Evolutionary conservation across 169 alveolate species (phyloP), one percentile per base, ranked within the genome.

Genomic region (Ichthyophthirius multifiliis): DNA sequence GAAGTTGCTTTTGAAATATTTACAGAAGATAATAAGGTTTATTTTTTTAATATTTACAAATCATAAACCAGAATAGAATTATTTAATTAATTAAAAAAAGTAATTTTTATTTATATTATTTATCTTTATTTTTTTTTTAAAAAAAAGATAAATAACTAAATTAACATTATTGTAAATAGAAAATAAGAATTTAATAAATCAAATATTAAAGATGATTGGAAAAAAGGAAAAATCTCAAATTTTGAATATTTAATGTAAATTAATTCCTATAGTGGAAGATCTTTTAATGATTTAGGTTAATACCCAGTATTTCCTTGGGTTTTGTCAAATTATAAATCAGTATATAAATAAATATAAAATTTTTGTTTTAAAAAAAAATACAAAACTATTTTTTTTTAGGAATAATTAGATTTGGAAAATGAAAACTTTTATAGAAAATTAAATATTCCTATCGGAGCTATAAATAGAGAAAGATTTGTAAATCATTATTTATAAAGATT

Each of bases 241-340:
- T 88, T 83, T 71, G 87, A 88, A 67, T 88, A 85, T 74, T 76
- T 88, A 43, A 79, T 86, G 83, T 46, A 82, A 71, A 45, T 89
- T n/a, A 91, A 91, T 75, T 84, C 75, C 16, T 83, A 65, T 44
- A 82, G 90, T 34, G 89, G 92, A 9, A 80, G 95, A 55, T 75
- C 93, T 18, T 88, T 77, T 65, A 88, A 88, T 80, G 95, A 91
- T 83, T 39, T 91, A 48, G 74, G 85, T 32, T 87, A 91, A 73
- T 91, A 91, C 55, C 92, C 92, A 27, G 87, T 91, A 41, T 88
- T 91, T 44, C 95, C 94, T 7, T 88, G 94, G 93, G 45, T 91
- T 3, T 18, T 88, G 34, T 75, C 31, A 41, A 75, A 62, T 34
- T 85, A 77, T 45, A 27, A 63, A 34, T 63, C 75, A 10, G 71